Conservation (phyloP, 2,329 filamentous ascomycete genomes). For the Cadophora luteo-olivacea region DNA sequence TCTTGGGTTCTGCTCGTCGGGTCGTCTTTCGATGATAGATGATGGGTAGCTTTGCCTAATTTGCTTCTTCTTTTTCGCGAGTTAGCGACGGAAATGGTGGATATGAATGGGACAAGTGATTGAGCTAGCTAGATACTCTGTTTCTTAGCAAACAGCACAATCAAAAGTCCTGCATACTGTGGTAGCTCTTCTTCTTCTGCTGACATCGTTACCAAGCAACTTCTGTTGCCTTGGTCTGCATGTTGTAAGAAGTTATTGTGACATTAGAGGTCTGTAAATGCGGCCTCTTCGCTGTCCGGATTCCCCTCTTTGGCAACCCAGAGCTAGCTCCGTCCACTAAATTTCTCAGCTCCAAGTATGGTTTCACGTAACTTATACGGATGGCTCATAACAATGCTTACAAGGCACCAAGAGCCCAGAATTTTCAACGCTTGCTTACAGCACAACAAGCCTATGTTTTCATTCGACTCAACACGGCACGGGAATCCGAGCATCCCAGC, state of each 20-base stretch:
- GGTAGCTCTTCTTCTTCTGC: background rate
- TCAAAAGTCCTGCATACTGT: constrained; percentile 9
- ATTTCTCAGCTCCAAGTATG: background rate
- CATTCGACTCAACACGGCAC: background rate
- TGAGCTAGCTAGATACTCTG: constrained; percentile 5
- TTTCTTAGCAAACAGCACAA: constrained; percentile 2
- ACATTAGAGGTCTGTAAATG: background rate
- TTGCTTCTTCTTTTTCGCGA: background rate
- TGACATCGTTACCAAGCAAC: background rate
- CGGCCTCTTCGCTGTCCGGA: background rate
- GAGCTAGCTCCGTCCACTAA: background rate
- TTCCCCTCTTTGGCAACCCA: background rate
- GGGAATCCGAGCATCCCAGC: background rate
- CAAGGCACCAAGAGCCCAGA: background rate
- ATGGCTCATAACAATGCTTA: background rate
- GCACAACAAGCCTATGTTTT: background rate
- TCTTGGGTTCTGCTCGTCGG: constrained; percentile 8
- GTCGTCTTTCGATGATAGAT: constrained; percentile 12
- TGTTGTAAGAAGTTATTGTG: background rate
- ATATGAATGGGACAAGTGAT: constrained; percentile 1
- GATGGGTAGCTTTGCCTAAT: constrained; percentile 6
- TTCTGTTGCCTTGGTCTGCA: background rate
- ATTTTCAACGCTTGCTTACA: background rate
- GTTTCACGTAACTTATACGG: background rate
- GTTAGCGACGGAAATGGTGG: constrained; percentile 5